Base-by-base conservation (phyloP, 2,329 filamentous ascomycete genomes). In the Xylariaceae sp. region DNA sequence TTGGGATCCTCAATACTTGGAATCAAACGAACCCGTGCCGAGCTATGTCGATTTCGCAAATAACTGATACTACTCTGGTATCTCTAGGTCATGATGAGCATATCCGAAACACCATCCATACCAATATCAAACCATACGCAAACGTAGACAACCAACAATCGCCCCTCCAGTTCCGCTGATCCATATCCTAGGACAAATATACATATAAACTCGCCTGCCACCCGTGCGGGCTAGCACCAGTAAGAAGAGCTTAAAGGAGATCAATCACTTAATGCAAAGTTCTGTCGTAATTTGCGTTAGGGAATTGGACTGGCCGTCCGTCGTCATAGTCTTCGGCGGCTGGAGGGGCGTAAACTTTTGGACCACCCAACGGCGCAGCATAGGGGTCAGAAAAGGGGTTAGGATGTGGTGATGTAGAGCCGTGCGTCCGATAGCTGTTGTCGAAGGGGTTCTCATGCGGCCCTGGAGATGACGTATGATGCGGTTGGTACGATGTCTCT, bases 231-330 rank as follows among this genome's bases (percentile, higher is more conserved):
- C 44, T 27, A 26, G 18, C 16, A 46, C 16, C 15, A 15, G 41
- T 44, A 30, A n/a, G 6, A n/a, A 42, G 3, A 21, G 26, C 16
- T 33, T 23, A 3, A 13, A 41, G 4, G 16, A 18, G 26, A 9
- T 3, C 7, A 10, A 18, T n/a, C 11, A 35, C 50, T 63, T 60
- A 71, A 65, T 70, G 72, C 55, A 73, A 65, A 50, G 73, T 76
- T 55, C 80, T 75, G 63, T 84, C 80, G 66, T 87, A 86, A 65
- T 84, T 78, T 29, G 68, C 84, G 16, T 72, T 69, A 2, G 84
- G 83, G 66, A 86, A 87, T 48, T 80, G 77, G 16, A 73, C 79
- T 0, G 81, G 79, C 53, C 68, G 65, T 45, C 73, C 70, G 46
- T 79, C 75, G 40, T 77, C 74, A 57, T 77, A 80, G 23, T 74